Percentiles rank a stretch among this genome's conserved stretches.
These are phyloP conservation scores for Xylariaceae sp. DNA, from an alignment of 2,329 filamentous ascomycete genomes.

Conservation along the genomic window DNA sequence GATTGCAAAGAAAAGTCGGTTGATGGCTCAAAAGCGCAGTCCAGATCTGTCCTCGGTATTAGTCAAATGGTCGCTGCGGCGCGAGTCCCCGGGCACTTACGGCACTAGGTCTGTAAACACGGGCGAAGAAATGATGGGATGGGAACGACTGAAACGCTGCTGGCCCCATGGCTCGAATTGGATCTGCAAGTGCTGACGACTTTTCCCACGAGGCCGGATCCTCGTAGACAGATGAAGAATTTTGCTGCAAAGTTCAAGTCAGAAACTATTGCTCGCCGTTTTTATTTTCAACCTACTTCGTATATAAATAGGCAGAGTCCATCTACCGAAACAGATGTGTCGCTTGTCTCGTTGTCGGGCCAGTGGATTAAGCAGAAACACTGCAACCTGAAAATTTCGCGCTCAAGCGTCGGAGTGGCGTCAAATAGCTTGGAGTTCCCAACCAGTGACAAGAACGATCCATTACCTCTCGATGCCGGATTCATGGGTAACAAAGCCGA, in stretches of 20 bases:
- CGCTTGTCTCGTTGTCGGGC: conserved; percentile 29
- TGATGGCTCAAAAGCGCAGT: conserved; percentile 49
- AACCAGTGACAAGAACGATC: conserved; percentile 38
- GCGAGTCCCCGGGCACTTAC: conserved; percentile 37
- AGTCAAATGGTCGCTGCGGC: conserved; percentile 1
- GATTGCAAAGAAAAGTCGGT: conserved; percentile 48
- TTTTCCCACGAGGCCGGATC: conserved; percentile 38
- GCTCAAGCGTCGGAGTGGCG: conserved; percentile 33
- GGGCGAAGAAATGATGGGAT: conserved; percentile 56
- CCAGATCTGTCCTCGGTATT: conserved; percentile 25
- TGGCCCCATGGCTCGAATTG: conserved; percentile 44
- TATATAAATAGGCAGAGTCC: conserved; percentile 52
- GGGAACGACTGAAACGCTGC: conserved; percentile 49
- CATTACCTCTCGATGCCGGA: conserved; percentile 19
- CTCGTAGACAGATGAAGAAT: conserved; percentile 37
- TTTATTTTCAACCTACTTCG: conserved; percentile 40
- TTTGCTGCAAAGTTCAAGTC: conserved; percentile 38
- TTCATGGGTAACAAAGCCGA: conserved; percentile 29
- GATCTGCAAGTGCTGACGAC: conserved; percentile 33
- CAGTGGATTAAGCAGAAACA: conserved; percentile 46
- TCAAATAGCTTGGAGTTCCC: conserved; percentile 37
- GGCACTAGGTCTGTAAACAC: conserved; percentile 52
- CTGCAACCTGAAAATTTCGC: conserved; percentile 40
- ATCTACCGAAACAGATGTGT: conserved; percentile 30
- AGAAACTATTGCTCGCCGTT: not conserved